phyloP scores from a whole-genome alignment of 2,329 filamentous ascomycete genomes.

The Zasmidium angulare region DNA sequence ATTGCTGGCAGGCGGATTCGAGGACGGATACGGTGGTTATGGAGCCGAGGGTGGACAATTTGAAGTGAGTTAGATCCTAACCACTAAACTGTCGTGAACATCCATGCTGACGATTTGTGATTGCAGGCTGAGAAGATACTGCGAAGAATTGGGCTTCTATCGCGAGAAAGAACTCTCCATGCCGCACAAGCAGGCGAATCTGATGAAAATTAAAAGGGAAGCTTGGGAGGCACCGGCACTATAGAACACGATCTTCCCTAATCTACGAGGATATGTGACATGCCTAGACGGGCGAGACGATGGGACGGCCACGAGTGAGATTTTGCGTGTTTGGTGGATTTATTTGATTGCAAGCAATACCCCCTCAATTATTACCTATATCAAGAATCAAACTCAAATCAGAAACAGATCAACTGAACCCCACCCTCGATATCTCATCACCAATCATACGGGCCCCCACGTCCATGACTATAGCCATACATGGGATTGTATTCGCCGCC shows the following conservation, averaged over 20 bases:
- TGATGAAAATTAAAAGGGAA: constrained; percentile 77
- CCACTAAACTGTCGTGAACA: background rate
- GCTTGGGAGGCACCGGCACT: constrained; percentile 68
- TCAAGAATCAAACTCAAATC: background rate
- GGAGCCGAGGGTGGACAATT: constrained; percentile 89
- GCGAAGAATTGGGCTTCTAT: constrained; percentile 74
- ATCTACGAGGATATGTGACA: background rate
- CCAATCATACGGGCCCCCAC: background rate
- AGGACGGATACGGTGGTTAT: constrained; percentile 80
- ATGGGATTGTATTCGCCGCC: background rate
- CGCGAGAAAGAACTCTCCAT: constrained; percentile 85
- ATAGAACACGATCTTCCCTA: no score
- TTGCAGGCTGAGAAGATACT: constrained; percentile 66
- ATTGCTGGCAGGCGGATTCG: constrained; percentile 72
- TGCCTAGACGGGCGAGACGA: background rate
- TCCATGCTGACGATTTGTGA: constrained; percentile 6
- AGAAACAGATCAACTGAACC: background rate
- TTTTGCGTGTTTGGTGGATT: background rate
- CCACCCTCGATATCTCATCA: no score
- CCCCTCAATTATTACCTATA: background rate
- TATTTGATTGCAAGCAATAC: background rate
- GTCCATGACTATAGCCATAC: background rate
- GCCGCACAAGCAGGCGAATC: constrained; percentile 87
- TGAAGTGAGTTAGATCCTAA: constrained; percentile 58
- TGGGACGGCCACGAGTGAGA: background rate